These are phyloP conservation scores for Clitopilus hobsonii DNA, from an alignment of 768 basidiomycete genomes.

Conservation along the genomic window DNA sequence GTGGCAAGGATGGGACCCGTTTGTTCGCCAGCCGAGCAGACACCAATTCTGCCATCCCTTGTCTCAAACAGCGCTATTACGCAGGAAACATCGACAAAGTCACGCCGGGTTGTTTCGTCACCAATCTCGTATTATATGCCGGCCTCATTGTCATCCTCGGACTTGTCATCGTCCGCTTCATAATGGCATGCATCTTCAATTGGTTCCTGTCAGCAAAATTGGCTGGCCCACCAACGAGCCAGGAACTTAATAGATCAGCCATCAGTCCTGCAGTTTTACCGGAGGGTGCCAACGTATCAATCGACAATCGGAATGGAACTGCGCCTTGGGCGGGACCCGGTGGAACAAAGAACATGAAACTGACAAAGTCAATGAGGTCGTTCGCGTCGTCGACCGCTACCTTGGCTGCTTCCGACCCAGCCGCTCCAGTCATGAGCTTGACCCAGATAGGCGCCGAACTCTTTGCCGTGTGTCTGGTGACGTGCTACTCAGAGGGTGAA, in stretches of 20 bases:
- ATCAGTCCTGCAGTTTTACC: slow-evolving; percentile 97
- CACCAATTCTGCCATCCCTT: slow-evolving; percentile 67
- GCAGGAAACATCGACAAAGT: slow-evolving; percentile 97
- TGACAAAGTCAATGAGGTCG: slow-evolving; percentile 41
- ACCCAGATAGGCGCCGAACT: slow-evolving; percentile 92
- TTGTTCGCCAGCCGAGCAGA: slow-evolving; percentile 72
- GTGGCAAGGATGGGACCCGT: slow-evolving; percentile 87
- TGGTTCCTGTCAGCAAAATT: slow-evolving; percentile 91
- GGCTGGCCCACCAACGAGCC: slow-evolving; percentile 68
- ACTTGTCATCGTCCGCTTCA: slow-evolving; percentile 87
- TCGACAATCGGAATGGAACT: slow-evolving; percentile 87
- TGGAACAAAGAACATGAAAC: slow-evolving; percentile 47
- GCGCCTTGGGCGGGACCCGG: slow-evolving; percentile 85
- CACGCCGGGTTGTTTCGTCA: slow-evolving; percentile 92
- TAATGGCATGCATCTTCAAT: slow-evolving; percentile 94
- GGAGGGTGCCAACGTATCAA: slow-evolving; percentile 90
- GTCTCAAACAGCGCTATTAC: slow-evolving; percentile 80
- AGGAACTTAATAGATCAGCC: slow-evolving; percentile 72
- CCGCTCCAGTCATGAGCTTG: slow-evolving; percentile 71
- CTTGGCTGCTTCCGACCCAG: slow-evolving; percentile 42
- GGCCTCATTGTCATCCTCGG: slow-evolving; percentile 89
- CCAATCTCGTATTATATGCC: slow-evolving; percentile 82
- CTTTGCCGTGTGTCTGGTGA: slow-evolving; percentile 93
- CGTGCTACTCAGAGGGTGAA: slow-evolving; percentile 97
- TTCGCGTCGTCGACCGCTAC: slow-evolving; percentile 53